Percentiles rank a stretch among this genome's conserved stretches.
These are phyloP conservation scores for Coemansia sp. DNA, from an alignment of 192 early-diverging fungal genomes.

Conservation along the genomic window DNA sequence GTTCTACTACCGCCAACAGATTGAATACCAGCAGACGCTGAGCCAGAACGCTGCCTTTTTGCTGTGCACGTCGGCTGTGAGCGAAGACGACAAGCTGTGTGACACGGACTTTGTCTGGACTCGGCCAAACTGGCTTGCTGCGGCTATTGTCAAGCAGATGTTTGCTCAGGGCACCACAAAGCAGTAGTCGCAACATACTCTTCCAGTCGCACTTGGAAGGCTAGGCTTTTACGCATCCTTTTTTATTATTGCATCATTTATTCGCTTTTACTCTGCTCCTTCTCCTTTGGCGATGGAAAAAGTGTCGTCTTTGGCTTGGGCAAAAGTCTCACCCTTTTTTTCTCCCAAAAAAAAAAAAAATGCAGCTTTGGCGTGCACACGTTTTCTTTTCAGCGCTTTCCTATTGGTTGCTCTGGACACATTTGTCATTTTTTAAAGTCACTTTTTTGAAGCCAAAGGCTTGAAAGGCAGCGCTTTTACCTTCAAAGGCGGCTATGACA, in stretches of 20 bases:
- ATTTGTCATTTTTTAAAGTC: background rate
- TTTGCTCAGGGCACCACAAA: slow-evolving; percentile 15
- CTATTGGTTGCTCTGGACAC: background rate
- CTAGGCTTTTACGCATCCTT: background rate
- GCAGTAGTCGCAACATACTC: background rate
- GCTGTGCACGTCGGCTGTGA: slow-evolving; percentile 26
- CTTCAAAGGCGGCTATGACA: background rate
- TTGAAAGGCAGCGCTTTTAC: background rate
- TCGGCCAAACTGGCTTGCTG: slow-evolving; percentile 48
- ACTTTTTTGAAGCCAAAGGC: background rate
- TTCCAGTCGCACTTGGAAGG: too few relatives aligned
- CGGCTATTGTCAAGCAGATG: slow-evolving; percentile 40
- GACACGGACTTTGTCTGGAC: slow-evolving; percentile 52
- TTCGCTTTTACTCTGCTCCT: background rate
- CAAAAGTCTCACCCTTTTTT: too few relatives aligned
- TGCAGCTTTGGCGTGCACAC: too few relatives aligned
- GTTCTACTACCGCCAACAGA: slow-evolving; percentile 56
- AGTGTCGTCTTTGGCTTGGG: too few relatives aligned
- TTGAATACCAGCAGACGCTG: slow-evolving; percentile 57
- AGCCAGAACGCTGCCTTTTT: slow-evolving; percentile 54
- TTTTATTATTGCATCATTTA: background rate
- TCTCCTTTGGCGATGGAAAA: too few relatives aligned
- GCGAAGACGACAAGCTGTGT: slow-evolving; percentile 35
- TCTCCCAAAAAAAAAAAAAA: too few relatives aligned
- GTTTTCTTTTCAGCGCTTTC: too few relatives aligned